Conservation (phyloP, 176 grass and related monocot species). For the Elymus sibiricus region DNA sequence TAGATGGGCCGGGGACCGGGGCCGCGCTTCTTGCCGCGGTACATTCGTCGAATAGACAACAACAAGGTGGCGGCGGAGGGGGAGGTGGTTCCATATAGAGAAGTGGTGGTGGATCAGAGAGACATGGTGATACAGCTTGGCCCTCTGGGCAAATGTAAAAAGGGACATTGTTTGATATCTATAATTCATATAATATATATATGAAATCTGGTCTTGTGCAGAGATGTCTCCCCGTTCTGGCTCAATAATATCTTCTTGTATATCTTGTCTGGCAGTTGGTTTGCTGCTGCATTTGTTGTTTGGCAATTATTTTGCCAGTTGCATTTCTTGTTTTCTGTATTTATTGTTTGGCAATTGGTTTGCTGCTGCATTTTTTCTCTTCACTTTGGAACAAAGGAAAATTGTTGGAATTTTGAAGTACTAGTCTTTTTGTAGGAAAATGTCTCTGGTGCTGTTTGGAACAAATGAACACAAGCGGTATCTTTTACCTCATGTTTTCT, state of each 20-base stretch:
- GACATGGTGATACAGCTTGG: slow-evolving; percentile 42
- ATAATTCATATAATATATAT: slow-evolving; percentile 61
- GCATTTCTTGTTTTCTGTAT: too few species aligned
- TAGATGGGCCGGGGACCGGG: slow-evolving; percentile 69
- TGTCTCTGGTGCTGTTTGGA: too few species aligned
- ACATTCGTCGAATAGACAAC: slow-evolving; percentile 65
- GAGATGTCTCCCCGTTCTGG: slow-evolving; percentile 12
- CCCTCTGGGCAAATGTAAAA: slow-evolving; percentile 96
- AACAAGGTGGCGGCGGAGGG: not conserved
- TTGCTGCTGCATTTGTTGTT: too few species aligned
- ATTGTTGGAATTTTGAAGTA: too few species aligned
- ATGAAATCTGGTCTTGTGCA: slow-evolving; percentile 60
- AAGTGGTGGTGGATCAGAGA: not conserved
- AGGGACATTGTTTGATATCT: slow-evolving; percentile 73
- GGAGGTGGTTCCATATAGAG: slow-evolving; percentile 51
- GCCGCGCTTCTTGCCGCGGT: slow-evolving; percentile 73
- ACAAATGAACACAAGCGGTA: too few species aligned
- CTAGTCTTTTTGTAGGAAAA: too few species aligned
- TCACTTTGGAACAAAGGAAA: too few species aligned
- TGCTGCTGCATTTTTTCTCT: too few species aligned
- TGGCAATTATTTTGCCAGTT: too few species aligned
- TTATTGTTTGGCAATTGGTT: too few species aligned
- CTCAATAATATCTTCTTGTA: not conserved
- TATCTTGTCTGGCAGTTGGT: too few species aligned
- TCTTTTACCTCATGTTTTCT: too few species aligned